Conservation (phyloP, 2,329 filamentous ascomycete species). For the Xylaria sp. region DNA sequence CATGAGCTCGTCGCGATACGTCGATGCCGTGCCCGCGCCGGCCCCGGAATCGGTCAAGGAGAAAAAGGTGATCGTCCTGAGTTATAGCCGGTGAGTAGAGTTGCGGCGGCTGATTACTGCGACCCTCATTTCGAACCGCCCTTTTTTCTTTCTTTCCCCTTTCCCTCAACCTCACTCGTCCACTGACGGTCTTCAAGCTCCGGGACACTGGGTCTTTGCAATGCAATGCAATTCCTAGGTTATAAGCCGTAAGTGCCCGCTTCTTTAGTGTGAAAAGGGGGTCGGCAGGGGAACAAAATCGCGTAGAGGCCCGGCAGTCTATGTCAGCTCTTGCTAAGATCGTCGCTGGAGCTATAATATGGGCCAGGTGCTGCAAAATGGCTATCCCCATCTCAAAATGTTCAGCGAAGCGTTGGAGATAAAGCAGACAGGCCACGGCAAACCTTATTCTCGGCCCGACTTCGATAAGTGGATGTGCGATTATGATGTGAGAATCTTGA, state of each 20-base stretch:
- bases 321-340: constrained; percentile 6
- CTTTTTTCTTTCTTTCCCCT: neutral
- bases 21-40: constrained; percentile 11
- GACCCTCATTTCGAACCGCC: neutral
- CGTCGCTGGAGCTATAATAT: constrained; percentile 16
- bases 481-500: constrained; percentile 16
- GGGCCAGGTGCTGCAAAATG: neutral
- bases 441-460: constrained; percentile 23
- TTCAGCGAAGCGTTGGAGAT: constrained; percentile 21
- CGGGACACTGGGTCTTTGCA: constrained; percentile 21
- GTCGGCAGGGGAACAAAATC: too few species aligned
- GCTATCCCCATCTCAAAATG: constrained; percentile 19
- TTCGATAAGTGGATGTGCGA: constrained; percentile 25
- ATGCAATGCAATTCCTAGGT: constrained; percentile 16
- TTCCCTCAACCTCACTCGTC: neutral
- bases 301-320: neutral
- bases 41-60: constrained; percentile 3
- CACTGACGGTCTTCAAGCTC: constrained; percentile 6
- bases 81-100: constrained; percentile 14
- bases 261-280: neutral
- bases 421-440: constrained; percentile 5
- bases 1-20: constrained; percentile 13
- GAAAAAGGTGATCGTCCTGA: constrained; percentile 18
- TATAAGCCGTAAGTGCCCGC: constrained; percentile 12
- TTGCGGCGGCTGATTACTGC: neutral